Conservation (phyloP, 2,329 filamentous ascomycete species). For the Fusarium goolgardi region DNA sequence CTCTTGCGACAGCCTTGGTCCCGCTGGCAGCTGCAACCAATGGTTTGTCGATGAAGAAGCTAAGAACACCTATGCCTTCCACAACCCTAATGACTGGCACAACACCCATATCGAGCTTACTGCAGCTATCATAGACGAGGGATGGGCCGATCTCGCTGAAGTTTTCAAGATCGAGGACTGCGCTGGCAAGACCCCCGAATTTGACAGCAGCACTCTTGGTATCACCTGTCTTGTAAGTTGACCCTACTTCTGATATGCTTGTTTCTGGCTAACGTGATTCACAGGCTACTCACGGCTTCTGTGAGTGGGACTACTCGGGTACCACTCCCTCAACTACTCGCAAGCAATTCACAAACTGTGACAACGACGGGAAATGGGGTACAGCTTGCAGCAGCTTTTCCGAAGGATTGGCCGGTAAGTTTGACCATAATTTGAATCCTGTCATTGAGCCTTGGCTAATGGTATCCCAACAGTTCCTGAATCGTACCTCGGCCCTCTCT, state of each 20-base stretch:
- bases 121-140: slow-evolving; percentile 1
- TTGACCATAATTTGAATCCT: rapidly evolving
- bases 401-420: not conserved
- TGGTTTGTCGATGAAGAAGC: slow-evolving; percentile 13
- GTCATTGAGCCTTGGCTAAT: not conserved
- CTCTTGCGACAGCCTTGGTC: not conserved
- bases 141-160: slow-evolving; percentile 15
- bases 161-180: slow-evolving; percentile 27
- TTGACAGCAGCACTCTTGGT: slow-evolving; percentile 6
- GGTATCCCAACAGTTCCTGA: not conserved
- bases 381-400: slow-evolving; percentile 16
- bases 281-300: slow-evolving; percentile 17
- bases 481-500: slow-evolving; percentile 13
- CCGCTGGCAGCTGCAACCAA: slow-evolving; percentile 15
- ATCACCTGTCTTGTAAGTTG: slow-evolving; percentile 16
- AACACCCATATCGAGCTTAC: slow-evolving; percentile 22
- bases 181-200: slow-evolving; percentile 16
- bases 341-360: slow-evolving; percentile 24
- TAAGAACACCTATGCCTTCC: slow-evolving; percentile 21
- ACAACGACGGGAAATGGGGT: slow-evolving; percentile 19
- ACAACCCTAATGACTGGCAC: slow-evolving; percentile 21
- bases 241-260: rapidly evolving
- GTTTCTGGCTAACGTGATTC: rapidly evolving
- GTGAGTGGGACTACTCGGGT: slow-evolving; percentile 24
- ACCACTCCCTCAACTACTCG: not conserved